Percentiles rank a stretch among this genome's conserved stretches.
These are phyloP conservation scores for Globisporangium spinosum DNA, from an alignment of 352 stramenopile species.

Conservation along the genomic window DNA sequence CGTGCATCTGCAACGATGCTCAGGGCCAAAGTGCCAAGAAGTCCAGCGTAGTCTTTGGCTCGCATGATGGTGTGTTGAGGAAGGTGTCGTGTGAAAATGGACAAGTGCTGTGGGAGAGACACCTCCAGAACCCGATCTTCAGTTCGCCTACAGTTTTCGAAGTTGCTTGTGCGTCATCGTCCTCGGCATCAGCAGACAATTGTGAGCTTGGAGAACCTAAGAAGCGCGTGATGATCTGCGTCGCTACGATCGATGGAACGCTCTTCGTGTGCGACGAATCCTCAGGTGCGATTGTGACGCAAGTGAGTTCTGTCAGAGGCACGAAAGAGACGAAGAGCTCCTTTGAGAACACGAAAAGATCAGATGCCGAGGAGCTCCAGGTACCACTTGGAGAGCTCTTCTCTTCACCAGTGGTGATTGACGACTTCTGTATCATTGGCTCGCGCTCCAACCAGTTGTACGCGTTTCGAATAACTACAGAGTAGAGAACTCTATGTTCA, in stretches of 20 bases:
- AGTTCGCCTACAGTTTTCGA: slow-evolving; percentile 37
- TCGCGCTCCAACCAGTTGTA: slow-evolving; percentile 48
- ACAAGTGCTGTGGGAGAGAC: slow-evolving; percentile 30
- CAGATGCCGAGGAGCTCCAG: neutral
- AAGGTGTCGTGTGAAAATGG: slow-evolving; percentile 33
- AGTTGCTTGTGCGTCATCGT: neutral
- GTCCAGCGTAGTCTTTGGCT: slow-evolving; percentile 34
- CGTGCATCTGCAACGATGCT: slow-evolving; percentile 27
- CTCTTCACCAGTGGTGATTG: slow-evolving; percentile 47
- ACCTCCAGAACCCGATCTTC: slow-evolving; percentile 38
- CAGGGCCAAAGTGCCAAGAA: neutral
- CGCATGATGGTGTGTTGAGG: slow-evolving; percentile 45
- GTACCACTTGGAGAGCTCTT: slow-evolving; percentile 39
- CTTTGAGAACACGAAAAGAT: too few relatives aligned
- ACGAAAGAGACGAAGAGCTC: neutral
- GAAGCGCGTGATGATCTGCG: slow-evolving; percentile 31
- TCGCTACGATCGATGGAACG: slow-evolving; percentile 35
- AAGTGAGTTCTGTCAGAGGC: neutral
- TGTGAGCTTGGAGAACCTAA: neutral
- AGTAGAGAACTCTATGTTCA: neutral
- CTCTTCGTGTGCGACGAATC: slow-evolving; percentile 42
- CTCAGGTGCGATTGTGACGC: slow-evolving; percentile 28
- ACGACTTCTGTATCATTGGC: slow-evolving; percentile 42
- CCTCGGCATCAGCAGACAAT: neutral
- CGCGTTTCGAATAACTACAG: slow-evolving; percentile 17